Base-by-base conservation (phyloP, 1,284 basidiomycete genomes). In the Ceratobasidium papillatum region DNA sequence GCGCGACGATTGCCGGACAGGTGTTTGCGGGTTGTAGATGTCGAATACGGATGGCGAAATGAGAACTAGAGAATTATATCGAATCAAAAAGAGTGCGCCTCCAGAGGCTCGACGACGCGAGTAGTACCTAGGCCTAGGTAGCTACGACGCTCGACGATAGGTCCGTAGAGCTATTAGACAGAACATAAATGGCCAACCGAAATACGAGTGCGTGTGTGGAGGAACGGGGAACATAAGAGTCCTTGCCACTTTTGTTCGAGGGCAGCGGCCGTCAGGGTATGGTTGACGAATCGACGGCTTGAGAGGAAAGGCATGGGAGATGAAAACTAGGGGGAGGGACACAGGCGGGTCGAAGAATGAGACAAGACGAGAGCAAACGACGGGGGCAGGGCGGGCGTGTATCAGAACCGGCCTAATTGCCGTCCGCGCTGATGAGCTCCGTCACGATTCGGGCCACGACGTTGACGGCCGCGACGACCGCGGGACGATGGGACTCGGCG, bases 401-500 rank as follows among this genome's bases (percentile, higher is more conserved):
- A 62, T 62, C 59, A 27, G 27, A 30, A 30, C 43, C 17, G 17
- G 45, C 45, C 45, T 73, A 63, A n/a, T 73, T 73, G 69, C 25
- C 69, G 34, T 73, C 58, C 3, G 69, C 34, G 45, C 58, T 52
- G 49, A 75, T 69, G 38, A 75, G 61, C 54, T 73, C 66, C 17
- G 75, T 73, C 22, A 73, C 38, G 47, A 63, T 54, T 25, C 75
- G 75, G 3, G 75, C 75, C 36, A 75, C 68, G 38, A 73, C 61
- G 36, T 71, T 62, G 36, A 73, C 68, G 22, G 56, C 75, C 19
- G 59, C 68, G n/a, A 58, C 61, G 51, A 75, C 75, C 17, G 58
- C 61, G 14, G 58, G 63, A 52, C 54, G 62, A 47, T 74, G 62
- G 38, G 52, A 64, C 38, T 74, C 52, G 51, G 62, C 62, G 25